phyloP scores from a whole-genome alignment of 176 grass and related monocot species.

The Carex cristatella region DNA sequence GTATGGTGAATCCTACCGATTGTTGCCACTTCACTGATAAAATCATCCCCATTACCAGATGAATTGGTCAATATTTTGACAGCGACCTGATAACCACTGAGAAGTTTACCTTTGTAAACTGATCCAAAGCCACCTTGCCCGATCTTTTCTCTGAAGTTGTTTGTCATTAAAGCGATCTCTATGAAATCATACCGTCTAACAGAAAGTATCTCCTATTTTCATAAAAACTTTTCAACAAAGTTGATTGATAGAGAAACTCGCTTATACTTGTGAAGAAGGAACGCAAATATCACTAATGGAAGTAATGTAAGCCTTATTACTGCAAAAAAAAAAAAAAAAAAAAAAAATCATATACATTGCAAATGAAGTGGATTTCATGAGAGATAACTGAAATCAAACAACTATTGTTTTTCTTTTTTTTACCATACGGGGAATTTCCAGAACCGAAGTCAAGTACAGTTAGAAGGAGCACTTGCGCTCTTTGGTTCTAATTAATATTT shows the following conservation, averaged over 20 bases:
- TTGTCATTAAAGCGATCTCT: too few relatives aligned
- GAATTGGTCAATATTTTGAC: constrained; percentile 44
- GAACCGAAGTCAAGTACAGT: too few relatives aligned
- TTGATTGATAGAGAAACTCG: neutral
- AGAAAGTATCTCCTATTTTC: too few relatives aligned
- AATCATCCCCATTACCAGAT: constrained; percentile 33
- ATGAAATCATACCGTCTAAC: too few relatives aligned
- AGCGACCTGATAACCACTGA: constrained; percentile 13
- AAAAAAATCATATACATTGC: too few relatives aligned
- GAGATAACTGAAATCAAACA: too few relatives aligned
- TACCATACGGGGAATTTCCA: too few relatives aligned
- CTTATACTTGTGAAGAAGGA: neutral
- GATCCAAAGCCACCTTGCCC: constrained; percentile 15
- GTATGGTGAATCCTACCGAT: constrained; percentile 55
- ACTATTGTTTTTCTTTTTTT: too few relatives aligned
- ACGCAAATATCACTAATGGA: neutral
- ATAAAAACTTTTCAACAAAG: constrained; percentile 16
- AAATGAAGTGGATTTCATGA: too few relatives aligned
- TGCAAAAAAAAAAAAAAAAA: neutral
- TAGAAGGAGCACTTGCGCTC: too few relatives aligned
- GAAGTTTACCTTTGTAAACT: constrained; percentile 17
- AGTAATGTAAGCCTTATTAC: neutral
- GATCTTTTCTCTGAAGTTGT: too few relatives aligned
- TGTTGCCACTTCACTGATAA: constrained; percentile 52
- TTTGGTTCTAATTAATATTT: too few relatives aligned